A percentile compares a stretch with the other conserved stretches of the same genome.
phyloP scores from a whole-genome alignment of 345 rosid species.

The Firmiana major region DNA sequence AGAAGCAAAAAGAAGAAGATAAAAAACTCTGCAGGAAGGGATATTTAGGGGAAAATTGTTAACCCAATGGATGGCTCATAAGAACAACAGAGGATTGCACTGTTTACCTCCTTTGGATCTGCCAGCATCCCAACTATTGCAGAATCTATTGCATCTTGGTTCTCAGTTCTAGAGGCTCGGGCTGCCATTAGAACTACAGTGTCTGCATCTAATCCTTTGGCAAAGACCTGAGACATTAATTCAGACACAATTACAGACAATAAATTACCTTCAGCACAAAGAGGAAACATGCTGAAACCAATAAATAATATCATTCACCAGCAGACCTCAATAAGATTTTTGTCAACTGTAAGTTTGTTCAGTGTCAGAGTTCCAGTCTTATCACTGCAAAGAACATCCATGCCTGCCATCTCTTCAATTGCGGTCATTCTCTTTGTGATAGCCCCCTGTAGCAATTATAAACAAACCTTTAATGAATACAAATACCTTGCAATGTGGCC shows the following conservation, averaged over 20 bases:
- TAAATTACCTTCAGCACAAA: slow-evolving; percentile 5
- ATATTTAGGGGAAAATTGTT: no score
- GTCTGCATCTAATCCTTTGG: slow-evolving; percentile 88
- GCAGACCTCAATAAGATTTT: slow-evolving; percentile 89
- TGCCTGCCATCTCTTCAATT: slow-evolving; percentile 99
- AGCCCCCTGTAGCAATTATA: slow-evolving; percentile 65
- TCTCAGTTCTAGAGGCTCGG: slow-evolving; percentile 85
- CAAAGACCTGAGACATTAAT: slow-evolving; percentile 59
- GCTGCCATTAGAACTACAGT: slow-evolving; percentile 94
- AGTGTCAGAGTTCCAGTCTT: slow-evolving; percentile 97
- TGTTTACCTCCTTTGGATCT: slow-evolving; percentile 89
- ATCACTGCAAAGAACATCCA: slow-evolving; percentile 99
- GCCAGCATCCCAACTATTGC: slow-evolving; percentile 97
- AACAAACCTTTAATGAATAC: slow-evolving; percentile 12
- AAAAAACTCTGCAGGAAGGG: background rate
- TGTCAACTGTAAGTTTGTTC: slow-evolving; percentile 94
- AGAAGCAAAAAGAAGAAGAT: slow-evolving; percentile 10
- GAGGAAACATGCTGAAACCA: background rate
- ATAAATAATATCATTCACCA: background rate
- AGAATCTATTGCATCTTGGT: slow-evolving; percentile 96
- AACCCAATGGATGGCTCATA: no score
- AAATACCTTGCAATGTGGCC: slow-evolving; percentile 7
- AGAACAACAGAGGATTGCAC: no score
- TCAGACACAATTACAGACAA: slow-evolving; percentile 18
- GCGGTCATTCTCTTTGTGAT: slow-evolving; percentile 99